Conservation (phyloP, 2,329 filamentous ascomycete genomes). For the Aspergillus flavus region DNA sequence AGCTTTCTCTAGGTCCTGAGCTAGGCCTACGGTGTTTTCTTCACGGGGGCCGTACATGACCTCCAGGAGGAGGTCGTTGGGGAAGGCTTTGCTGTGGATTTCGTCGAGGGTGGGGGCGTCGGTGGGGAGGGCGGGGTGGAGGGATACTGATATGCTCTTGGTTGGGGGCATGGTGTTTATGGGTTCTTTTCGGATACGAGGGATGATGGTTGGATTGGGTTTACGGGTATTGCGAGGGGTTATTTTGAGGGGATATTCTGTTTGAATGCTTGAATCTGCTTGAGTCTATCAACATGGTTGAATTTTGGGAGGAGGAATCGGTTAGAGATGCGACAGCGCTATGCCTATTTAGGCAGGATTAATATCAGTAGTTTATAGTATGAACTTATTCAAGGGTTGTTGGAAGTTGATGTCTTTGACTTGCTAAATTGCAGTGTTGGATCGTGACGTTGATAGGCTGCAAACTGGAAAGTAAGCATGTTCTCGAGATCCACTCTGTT, state of each 20-base stretch:
- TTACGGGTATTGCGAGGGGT: no score
- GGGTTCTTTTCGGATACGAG: not conserved
- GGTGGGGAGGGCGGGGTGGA: not conserved
- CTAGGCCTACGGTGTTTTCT: not conserved
- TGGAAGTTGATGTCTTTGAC: not conserved
- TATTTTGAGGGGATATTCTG: no score
- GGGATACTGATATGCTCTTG: not conserved
- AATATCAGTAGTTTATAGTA: no score
- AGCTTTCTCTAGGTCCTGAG: not conserved
- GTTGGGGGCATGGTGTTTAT: not conserved
- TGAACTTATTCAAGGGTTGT: not conserved
- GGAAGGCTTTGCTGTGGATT: constrained; percentile 5
- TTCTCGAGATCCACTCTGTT: no score
- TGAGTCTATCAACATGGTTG: no score
- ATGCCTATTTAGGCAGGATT: no score
- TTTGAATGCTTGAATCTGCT: no score
- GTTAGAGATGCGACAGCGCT: no score
- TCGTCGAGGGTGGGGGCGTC: not conserved
- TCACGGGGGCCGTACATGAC: constrained; percentile 7
- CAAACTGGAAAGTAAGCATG: not conserved
- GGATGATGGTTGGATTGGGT: not conserved
- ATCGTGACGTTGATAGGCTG: not conserved
- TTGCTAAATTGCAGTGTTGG: not conserved
- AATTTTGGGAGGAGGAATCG: no score
- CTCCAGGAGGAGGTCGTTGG: not conserved